Base-by-base conservation (phyloP, 305 asterid species). In the Fraxinus nigra region DNA sequence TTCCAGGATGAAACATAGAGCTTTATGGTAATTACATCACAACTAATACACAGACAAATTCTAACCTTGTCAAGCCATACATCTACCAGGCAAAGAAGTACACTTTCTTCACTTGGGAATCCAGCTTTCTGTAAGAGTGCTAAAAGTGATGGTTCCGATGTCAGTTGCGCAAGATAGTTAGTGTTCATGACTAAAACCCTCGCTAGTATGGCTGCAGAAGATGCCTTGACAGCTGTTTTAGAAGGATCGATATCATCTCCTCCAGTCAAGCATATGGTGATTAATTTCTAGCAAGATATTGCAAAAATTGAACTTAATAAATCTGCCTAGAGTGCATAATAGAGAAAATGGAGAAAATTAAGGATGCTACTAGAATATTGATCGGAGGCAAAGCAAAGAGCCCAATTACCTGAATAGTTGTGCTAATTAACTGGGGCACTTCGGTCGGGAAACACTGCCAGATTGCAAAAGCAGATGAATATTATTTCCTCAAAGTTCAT, bases 11-110 rank as follows among this genome's bases (percentile, higher is more conserved):
- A 75, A 85, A 78, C 10, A 78, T 7, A 69, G 67, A 14, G 37
- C 65, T 63, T 40, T 33, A 46, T 46, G 56, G 13, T 72, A 67
- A 30, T 75, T 54, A 54, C 30, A 77, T 10, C 22, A 48, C 75
- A 72, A 56, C 51, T 43, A 65, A 67, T 37, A 73, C 28, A 18
- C 0, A 81, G 35, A 26, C 16, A 16, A 38, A 72, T 51, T 46
- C 89, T 84, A 75, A 93, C 99, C 98, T 92, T 93, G 87, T 96
- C 99, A 63, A 94, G 97, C 99, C 99, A 96, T 65, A 93, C 88
- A 82, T 96, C 98, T 40, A 92, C 97, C 72, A 96, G 92, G 92
- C 98, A 91, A 86, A 96, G 97, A 78, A 96, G 98, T 85, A 93
- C 82, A 80, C 87, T 92, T 82, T 93, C 98, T 76, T 96, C 97